phyloP scores from a whole-genome alignment of 495 filamentous ascomycete genomes.

The Lasiosphaeria ovina region DNA sequence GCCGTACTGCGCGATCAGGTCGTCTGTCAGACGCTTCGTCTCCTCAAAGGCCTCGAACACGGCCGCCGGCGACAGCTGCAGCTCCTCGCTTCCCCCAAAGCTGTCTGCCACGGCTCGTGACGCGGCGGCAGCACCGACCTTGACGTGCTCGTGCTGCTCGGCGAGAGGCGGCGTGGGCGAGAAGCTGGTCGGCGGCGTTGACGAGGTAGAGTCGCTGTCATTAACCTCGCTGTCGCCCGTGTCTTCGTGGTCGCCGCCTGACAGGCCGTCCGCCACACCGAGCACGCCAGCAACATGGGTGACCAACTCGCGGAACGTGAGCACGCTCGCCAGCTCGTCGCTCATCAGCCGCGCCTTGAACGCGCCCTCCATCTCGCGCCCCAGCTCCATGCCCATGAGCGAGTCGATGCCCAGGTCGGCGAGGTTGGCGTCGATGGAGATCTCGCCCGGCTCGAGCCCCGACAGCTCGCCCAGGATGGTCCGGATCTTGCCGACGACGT shows the following conservation, averaged over 20 bases:
- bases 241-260: not conserved
- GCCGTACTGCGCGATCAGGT: slow-evolving; percentile 18
- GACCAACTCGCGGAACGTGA: slow-evolving; percentile 20
- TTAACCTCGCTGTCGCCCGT: not conserved
- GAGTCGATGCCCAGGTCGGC: slow-evolving; percentile 56
- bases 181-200: not conserved
- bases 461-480: slow-evolving; percentile 37
- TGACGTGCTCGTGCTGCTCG: not conserved
- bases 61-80: not conserved
- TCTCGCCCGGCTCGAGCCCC: slow-evolving; percentile 44
- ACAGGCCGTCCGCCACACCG: not conserved
- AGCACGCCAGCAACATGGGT: not conserved
- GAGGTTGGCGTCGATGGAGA: slow-evolving; percentile 38
- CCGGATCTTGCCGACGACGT: slow-evolving; percentile 28
- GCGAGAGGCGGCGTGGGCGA: not conserved
- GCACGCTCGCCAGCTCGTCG: slow-evolving; percentile 38
- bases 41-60: slow-evolving; percentile 8
- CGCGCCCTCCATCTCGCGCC: slow-evolving; percentile 44
- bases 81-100: not conserved
- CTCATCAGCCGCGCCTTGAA: slow-evolving; percentile 42
- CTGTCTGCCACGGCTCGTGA: not conserved
- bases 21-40: slow-evolving; percentile 28
- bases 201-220: not conserved
- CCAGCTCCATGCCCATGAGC: slow-evolving; percentile 55
- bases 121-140: not conserved